A percentile compares a stretch with the other conserved stretches of the same genome.
Evolutionary conservation across 805 yeast species (phyloP).

Genomic region (Saturnispora mendoncae): DNA sequence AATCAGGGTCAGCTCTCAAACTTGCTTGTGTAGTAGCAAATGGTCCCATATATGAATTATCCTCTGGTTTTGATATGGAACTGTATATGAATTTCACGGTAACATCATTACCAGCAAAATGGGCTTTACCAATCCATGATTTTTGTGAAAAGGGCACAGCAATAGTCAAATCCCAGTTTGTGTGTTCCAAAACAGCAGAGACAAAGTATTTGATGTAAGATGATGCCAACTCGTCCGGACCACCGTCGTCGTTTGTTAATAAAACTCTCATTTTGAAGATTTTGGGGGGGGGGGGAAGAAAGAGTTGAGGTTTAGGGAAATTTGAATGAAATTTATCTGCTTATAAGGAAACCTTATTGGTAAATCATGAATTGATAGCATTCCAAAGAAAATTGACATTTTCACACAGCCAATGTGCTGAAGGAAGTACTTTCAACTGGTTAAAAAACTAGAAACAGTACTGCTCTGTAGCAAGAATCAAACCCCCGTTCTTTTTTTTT

Average conservation of each 20-base stretch:
- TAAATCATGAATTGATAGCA: too few species aligned
- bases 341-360: too few species aligned
- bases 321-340: too few species aligned
- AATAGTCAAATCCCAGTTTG: slow-evolving; percentile 80
- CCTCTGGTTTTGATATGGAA: slow-evolving; percentile 34
- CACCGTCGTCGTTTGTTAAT: slow-evolving; percentile 94
- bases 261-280: slow-evolving; percentile 20
- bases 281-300: too few species aligned
- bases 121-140: slow-evolving; percentile 98
- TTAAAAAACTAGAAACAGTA: too few species aligned
- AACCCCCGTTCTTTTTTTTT: too few species aligned
- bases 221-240: slow-evolving; percentile 67
- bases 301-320: background rate
- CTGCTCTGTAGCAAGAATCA: too few species aligned
- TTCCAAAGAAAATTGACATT: too few species aligned
- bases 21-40: slow-evolving; percentile 42
- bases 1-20: slow-evolving; percentile 30
- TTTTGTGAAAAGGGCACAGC: slow-evolving; percentile 80
- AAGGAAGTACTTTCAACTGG: too few species aligned
- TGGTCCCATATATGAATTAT: slow-evolving; percentile 59
- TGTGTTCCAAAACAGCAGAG: slow-evolving; percentile 49
- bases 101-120: slow-evolving; percentile 68
- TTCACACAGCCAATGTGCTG: too few species aligned
- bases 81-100: slow-evolving; percentile 59
- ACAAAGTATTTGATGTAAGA: slow-evolving; percentile 82